Evolutionary conservation across 129 eudicot species (phyloP).

Genomic region (Cynara cardunculus): DNA sequence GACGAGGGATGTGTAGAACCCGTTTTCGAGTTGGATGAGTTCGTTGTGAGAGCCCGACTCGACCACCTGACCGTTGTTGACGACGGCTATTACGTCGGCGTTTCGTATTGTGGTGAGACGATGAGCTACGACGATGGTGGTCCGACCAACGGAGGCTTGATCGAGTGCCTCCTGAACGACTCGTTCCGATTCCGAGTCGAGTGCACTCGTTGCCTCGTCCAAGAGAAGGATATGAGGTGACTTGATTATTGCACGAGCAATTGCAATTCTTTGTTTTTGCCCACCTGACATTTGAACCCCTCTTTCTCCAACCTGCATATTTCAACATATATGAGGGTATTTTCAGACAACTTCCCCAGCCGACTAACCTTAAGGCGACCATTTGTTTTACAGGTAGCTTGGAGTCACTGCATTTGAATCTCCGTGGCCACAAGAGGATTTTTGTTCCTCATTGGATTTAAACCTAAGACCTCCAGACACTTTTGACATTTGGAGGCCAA

Average conservation of each 20-base stretch:
- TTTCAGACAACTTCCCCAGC: no score
- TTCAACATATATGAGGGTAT: no score
- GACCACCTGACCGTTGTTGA: conserved; percentile 54
- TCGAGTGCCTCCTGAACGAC: conserved; percentile 79
- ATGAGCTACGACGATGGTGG: conserved; percentile 73
- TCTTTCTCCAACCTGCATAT: conserved; percentile 69
- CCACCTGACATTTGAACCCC: conserved; percentile 87
- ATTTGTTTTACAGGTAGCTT: no score
- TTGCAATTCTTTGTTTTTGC: conserved; percentile 82
- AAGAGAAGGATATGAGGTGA: conserved; percentile 66
- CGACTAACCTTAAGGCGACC: no score
- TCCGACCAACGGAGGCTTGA: conserved; percentile 57
- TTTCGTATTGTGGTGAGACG: conserved; percentile 78
- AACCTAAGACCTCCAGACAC: no score
- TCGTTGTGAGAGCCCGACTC: conserved; percentile 62
- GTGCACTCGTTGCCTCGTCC: conserved; percentile 87
- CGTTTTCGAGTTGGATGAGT: conserved; percentile 39
- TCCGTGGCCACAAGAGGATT: no score
- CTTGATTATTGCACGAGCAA: conserved; percentile 73
- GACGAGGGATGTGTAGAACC: conserved; percentile 51
- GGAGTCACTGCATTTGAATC: no score
- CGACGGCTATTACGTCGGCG: conserved; percentile 64
- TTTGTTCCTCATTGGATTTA: no score
- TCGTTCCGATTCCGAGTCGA: conserved; percentile 73
- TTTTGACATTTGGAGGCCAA: no score